Conservation (phyloP, 129 eudicot species). For the Cynara cardunculus region DNA sequence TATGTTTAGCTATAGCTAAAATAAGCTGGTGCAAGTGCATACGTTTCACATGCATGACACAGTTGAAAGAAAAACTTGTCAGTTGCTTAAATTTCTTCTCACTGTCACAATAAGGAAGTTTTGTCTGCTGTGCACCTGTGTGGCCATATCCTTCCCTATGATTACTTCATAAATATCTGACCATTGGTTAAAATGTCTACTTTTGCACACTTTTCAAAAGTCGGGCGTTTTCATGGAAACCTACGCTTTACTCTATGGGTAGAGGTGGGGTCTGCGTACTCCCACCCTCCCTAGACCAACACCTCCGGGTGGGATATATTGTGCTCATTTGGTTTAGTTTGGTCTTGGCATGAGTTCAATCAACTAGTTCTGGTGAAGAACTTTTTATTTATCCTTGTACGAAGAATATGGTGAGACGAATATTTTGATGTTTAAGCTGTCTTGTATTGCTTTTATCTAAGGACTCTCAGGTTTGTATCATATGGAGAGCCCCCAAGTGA, state of each 20-base stretch:
- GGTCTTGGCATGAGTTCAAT: background rate
- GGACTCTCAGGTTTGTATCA: constrained; percentile 40
- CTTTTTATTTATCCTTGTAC: background rate
- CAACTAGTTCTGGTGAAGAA: background rate
- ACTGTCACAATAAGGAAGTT: too few species aligned
- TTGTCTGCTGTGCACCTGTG: too few species aligned
- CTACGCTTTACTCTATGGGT: too few species aligned
- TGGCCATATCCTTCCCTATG: background rate
- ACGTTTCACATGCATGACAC: background rate
- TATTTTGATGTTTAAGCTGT: background rate
- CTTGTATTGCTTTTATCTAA: constrained; percentile 7
- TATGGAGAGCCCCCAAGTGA: constrained; percentile 42
- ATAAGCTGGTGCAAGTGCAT: constrained; percentile 3
- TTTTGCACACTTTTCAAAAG: background rate
- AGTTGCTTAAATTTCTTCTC: background rate
- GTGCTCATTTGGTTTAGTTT: too few species aligned
- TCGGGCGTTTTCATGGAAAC: background rate
- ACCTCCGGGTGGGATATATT: too few species aligned
- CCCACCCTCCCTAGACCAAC: too few species aligned
- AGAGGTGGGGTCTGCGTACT: too few species aligned
- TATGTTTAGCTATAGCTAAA: constrained; percentile 19
- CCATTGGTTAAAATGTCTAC: background rate
- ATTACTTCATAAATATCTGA: background rate
- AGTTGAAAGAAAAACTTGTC: background rate
- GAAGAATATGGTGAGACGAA: background rate